Evolutionary conservation across 129 eudicot genomes (phyloP).

Genomic region (Calendula officinalis): DNA sequence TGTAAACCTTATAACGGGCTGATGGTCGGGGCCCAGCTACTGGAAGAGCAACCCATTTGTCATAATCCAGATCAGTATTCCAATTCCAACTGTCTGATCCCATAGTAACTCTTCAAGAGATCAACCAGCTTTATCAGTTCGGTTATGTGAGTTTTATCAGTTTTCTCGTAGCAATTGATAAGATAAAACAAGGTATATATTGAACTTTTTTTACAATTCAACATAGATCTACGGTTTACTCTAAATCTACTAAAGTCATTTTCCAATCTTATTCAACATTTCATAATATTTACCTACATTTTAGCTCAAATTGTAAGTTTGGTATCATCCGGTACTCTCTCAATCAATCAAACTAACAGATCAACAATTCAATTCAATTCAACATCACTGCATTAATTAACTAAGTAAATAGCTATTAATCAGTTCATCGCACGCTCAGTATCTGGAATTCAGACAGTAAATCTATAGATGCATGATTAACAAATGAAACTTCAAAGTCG

Average conservation of each 20-base stretch:
- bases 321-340: slow-evolving; percentile 1
- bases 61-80: slow-evolving; percentile 48
- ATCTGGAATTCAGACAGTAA: not conserved
- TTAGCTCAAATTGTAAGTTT: slow-evolving; percentile 2
- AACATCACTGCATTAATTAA: slow-evolving; percentile 12
- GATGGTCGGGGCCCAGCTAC: slow-evolving; percentile 57
- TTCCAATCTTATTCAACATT: not conserved
- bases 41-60: slow-evolving; percentile 65
- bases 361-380: not conserved
- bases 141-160: not conserved
- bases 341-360: slow-evolving; percentile 7
- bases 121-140: slow-evolving; percentile 18
- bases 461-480: not conserved
- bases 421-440: not conserved
- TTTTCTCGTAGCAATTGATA: slow-evolving; percentile 5
- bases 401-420: not conserved
- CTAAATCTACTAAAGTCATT: not conserved
- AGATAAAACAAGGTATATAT: not conserved
- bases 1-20: slow-evolving; percentile 73
- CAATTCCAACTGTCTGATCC: slow-evolving; percentile 49
- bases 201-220: slow-evolving; percentile 4
- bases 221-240: not conserved
- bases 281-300: not conserved
- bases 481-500: not conserved
- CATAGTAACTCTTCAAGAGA: slow-evolving; percentile 38